These are phyloP conservation scores for Mycena chlorophos DNA, from an alignment of 768 basidiomycete genomes.

Conservation along the genomic window DNA sequence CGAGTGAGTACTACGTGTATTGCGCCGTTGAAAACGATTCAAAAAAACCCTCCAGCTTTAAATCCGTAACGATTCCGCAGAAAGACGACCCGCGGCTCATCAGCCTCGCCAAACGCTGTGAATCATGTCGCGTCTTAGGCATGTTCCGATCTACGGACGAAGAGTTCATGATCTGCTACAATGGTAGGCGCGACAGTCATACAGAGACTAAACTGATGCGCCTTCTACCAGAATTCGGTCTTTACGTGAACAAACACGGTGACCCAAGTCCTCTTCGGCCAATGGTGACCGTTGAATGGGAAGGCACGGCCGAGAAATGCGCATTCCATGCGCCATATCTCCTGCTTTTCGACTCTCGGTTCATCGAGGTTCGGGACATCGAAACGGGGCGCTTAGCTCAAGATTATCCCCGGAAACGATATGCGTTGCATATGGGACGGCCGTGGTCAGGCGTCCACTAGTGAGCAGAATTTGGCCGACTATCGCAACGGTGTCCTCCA, in stretches of 20 bases:
- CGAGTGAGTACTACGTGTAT: constrained; percentile 55
- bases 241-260: constrained; percentile 92
- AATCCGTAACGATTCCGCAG: constrained; percentile 86
- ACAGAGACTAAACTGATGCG: constrained; percentile 1
- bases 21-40: too few species aligned
- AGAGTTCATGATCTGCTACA: constrained; percentile 92
- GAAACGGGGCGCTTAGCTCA: constrained; percentile 78
- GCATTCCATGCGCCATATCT: constrained; percentile 90
- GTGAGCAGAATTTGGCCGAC: constrained; percentile 60
- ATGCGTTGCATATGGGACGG: constrained; percentile 92
- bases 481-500: constrained; percentile 55
- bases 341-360: constrained; percentile 82
- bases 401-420: constrained; percentile 78
- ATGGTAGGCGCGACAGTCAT: constrained; percentile 54
- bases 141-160: constrained; percentile 93
- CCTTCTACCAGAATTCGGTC: constrained; percentile 69
- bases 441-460: constrained; percentile 57
- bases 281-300: constrained; percentile 85
- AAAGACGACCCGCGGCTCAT: constrained; percentile 67
- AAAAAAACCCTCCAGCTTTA: constrained; percentile 75
- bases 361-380: constrained; percentile 88
- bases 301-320: constrained; percentile 85
- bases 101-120: constrained; percentile 80
- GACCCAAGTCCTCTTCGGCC: constrained; percentile 61
- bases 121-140: constrained; percentile 82